phyloP scores from a whole-genome alignment of 2,329 filamentous ascomycete species.

The Biscogniauxia mediterranea region DNA sequence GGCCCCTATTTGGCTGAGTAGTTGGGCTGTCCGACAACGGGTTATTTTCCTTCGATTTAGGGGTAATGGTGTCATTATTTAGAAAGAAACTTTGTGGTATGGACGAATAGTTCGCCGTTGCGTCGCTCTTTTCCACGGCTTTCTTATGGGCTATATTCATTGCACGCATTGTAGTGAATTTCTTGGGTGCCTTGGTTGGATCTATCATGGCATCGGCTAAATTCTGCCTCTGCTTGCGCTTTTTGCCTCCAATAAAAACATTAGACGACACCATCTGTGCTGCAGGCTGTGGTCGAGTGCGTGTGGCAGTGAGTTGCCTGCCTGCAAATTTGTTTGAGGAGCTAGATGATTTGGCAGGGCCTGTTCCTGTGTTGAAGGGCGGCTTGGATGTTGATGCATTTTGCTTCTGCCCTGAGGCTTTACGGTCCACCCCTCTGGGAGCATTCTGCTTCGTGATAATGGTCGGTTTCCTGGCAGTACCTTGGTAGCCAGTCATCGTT shows the following conservation, averaged over 20 bases:
- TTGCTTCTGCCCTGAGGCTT: slow-evolving; percentile 4
- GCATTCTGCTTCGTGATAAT: slow-evolving; percentile 3
- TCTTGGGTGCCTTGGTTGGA: slow-evolving; percentile 38
- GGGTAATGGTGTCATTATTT: slow-evolving; percentile 16
- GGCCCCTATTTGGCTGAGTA: slow-evolving; percentile 5
- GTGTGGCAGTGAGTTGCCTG: slow-evolving; percentile 28
- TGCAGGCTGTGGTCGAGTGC: slow-evolving; percentile 18
- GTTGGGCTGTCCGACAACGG: neutral
- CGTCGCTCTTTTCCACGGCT: slow-evolving; percentile 44
- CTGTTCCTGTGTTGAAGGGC: slow-evolving; percentile 2
- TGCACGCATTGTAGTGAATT: slow-evolving; percentile 39
- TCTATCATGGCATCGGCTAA: slow-evolving; percentile 42
- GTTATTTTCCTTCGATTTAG: slow-evolving; percentile 3
- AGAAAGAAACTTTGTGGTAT: slow-evolving; percentile 32
- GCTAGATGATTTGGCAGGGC: slow-evolving; percentile 10
- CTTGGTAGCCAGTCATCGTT: slow-evolving; percentile 34
- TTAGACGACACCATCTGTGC: slow-evolving; percentile 32
- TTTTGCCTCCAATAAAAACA: slow-evolving; percentile 46
- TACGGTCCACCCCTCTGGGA: neutral
- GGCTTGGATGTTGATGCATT: slow-evolving; percentile 3
- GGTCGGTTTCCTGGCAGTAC: slow-evolving; percentile 34
- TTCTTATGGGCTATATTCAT: slow-evolving; percentile 42
- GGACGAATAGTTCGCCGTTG: slow-evolving; percentile 35
- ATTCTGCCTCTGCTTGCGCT: slow-evolving; percentile 34
- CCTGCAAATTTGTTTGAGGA: slow-evolving; percentile 22